These are phyloP conservation scores for Dactylis glomerata DNA, from an alignment of 176 grass and related monocot genomes.

Conservation along the genomic window DNA sequence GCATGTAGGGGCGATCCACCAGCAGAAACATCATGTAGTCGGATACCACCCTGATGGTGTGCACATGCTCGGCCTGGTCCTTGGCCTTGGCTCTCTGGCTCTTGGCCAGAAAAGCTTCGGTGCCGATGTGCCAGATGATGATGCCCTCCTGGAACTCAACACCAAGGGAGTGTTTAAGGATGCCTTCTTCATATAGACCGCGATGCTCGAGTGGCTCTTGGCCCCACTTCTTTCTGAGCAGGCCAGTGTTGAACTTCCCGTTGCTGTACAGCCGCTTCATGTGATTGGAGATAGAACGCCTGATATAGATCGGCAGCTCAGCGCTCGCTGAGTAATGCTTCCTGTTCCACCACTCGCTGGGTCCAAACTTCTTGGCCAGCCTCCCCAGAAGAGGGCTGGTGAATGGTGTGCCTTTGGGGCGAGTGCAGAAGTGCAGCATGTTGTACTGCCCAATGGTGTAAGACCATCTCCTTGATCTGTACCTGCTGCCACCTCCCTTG, in stretches of 20 bases:
- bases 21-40: not conserved
- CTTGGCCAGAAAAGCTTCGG: not conserved
- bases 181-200: not conserved
- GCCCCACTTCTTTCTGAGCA: not conserved
- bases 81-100: not conserved
- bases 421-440: not conserved
- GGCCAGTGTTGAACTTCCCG: not conserved
- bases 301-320: fast-evolving
- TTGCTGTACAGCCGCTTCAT: not conserved
- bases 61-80: fast-evolving
- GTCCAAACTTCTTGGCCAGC: not conserved
- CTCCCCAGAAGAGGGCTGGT: not conserved
- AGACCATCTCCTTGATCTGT: not conserved
- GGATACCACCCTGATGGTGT: not conserved
- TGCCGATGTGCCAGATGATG: constrained; percentile 8
- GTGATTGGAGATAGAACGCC: not conserved
- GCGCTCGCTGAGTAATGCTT: not conserved
- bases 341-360: not conserved
- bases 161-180: not conserved
- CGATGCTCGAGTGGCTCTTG: not conserved
- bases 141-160: constrained; percentile 4
- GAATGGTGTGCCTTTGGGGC: not conserved
- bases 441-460: constrained; percentile 3
- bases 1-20: not conserved
- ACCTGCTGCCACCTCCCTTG: not conserved